Conservation (phyloP, 2,329 filamentous ascomycete species). For the Penicillium italicum region DNA sequence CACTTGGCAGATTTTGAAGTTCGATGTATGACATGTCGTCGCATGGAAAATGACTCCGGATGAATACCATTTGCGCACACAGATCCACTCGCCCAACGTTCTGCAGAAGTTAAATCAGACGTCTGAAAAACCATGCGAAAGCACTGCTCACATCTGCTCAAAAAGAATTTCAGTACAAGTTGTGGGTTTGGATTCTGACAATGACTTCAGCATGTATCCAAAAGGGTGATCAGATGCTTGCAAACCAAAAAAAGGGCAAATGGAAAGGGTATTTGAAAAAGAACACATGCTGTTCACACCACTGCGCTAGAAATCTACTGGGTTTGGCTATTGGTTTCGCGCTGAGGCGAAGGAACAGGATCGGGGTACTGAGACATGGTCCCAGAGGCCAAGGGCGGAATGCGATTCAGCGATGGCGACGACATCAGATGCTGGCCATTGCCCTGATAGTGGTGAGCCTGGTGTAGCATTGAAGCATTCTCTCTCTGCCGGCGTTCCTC, state of each 20-base stretch:
- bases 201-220: not conserved
- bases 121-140: not conserved
- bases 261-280: not conserved
- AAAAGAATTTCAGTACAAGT: not conserved
- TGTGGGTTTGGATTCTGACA: not conserved
- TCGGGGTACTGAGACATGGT: slow-evolving; percentile 25
- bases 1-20: not conserved
- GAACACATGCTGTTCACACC: not conserved
- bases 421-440: slow-evolving; percentile 31
- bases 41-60: slow-evolving; percentile 19
- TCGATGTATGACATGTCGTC: not conserved
- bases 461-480: slow-evolving; percentile 31
- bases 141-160: not conserved
- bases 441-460: slow-evolving; percentile 12
- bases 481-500: slow-evolving; percentile 41
- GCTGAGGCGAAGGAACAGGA: slow-evolving; percentile 21
- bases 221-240: not conserved
- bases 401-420: slow-evolving; percentile 33
- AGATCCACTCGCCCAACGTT: not conserved
- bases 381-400: slow-evolving; percentile 32
- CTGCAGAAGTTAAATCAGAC: slow-evolving; percentile 11
- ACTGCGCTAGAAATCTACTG: slow-evolving; percentile 1
- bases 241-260: not conserved
- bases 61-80: slow-evolving; percentile 11
- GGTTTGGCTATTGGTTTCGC: slow-evolving; percentile 4